Conservation (phyloP, 2,329 filamentous ascomycete species). For the Diaporthe helianthi region DNA sequence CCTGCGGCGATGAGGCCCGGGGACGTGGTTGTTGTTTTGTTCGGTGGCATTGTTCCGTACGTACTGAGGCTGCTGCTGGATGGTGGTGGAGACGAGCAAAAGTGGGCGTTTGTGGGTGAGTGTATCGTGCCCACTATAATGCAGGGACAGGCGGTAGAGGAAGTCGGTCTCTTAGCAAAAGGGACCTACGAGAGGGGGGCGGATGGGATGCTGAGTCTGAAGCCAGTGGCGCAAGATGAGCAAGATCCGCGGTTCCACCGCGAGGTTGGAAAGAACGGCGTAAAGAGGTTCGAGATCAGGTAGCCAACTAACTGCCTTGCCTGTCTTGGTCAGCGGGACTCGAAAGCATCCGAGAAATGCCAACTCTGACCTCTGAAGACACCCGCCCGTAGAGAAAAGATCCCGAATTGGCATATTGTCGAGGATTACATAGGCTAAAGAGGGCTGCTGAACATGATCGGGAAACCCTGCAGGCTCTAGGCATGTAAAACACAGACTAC, state of each 20-base stretch:
- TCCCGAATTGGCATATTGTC: background rate
- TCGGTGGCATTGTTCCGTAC: slow-evolving; percentile 32
- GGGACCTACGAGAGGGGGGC: slow-evolving; percentile 15
- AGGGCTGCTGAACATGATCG: background rate
- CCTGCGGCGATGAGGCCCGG: slow-evolving; percentile 33
- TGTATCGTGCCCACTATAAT: slow-evolving; percentile 34
- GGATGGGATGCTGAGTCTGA: slow-evolving; percentile 19
- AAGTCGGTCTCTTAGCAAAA: slow-evolving; percentile 26
- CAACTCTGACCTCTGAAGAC: background rate
- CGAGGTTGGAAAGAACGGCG: slow-evolving; percentile 32
- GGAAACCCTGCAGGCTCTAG: background rate
- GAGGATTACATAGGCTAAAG: background rate
- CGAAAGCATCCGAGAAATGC: background rate
- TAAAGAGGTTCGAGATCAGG: slow-evolving; percentile 30
- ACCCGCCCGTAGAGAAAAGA: background rate
- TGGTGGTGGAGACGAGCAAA: background rate
- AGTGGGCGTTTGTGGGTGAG: slow-evolving; percentile 32
- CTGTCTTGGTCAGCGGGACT: background rate
- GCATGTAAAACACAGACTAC: no score
- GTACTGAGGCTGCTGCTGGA: slow-evolving; percentile 20
- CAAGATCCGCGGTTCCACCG: slow-evolving; percentile 29
- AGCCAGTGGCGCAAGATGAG: background rate
- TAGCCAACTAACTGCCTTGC: background rate
- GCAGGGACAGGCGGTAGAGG: slow-evolving; percentile 34
- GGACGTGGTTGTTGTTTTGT: slow-evolving; percentile 31